Conservation (phyloP, 768 basidiomycete genomes). For the Roridomyces roridus region DNA sequence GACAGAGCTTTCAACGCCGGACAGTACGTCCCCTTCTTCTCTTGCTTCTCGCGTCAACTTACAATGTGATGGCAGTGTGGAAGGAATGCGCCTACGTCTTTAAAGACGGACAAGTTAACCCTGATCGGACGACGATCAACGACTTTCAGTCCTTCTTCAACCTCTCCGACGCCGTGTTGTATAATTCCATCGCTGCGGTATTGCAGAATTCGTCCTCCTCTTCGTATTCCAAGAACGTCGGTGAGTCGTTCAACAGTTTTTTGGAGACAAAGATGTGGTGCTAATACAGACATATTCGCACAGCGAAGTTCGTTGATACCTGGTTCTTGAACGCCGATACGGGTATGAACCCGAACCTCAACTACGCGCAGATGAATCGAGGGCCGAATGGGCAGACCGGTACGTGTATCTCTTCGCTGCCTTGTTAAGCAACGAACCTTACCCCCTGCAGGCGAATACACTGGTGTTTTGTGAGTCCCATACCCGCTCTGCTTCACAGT, state of each 20-base stretch:
- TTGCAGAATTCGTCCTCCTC: slow-evolving; percentile 44
- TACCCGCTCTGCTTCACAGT: no score
- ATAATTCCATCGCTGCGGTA: slow-evolving; percentile 63
- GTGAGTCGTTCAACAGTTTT: no score
- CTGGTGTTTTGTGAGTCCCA: slow-evolving; percentile 55
- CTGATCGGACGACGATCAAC: slow-evolving; percentile 61
- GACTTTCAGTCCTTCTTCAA: slow-evolving; percentile 62
- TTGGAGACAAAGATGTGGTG: no score
- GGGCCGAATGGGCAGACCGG: slow-evolving; percentile 47
- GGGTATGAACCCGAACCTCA: slow-evolving; percentile 67
- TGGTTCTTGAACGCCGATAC: slow-evolving; percentile 69
- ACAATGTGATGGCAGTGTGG: slow-evolving; percentile 48
- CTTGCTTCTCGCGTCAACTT: not conserved
- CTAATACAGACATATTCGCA: no score
- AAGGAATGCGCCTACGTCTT: slow-evolving; percentile 58
- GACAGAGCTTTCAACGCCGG: slow-evolving; percentile 55
- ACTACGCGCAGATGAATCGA: slow-evolving; percentile 59
- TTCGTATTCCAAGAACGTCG: slow-evolving; percentile 47
- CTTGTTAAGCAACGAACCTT: not conserved
- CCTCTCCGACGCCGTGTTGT: slow-evolving; percentile 64
- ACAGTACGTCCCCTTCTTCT: slow-evolving; percentile 41
- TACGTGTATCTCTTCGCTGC: slow-evolving; percentile 17
- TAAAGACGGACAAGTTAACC: slow-evolving; percentile 70
- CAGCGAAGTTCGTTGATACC: slow-evolving; percentile 53
- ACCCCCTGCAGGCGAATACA: slow-evolving; percentile 35